A percentile compares a stretch with the other conserved stretches of the same genome.
Conservation (phyloP, 2,329 filamentous ascomycete species). For the Colletotrichum navitas region DNA sequence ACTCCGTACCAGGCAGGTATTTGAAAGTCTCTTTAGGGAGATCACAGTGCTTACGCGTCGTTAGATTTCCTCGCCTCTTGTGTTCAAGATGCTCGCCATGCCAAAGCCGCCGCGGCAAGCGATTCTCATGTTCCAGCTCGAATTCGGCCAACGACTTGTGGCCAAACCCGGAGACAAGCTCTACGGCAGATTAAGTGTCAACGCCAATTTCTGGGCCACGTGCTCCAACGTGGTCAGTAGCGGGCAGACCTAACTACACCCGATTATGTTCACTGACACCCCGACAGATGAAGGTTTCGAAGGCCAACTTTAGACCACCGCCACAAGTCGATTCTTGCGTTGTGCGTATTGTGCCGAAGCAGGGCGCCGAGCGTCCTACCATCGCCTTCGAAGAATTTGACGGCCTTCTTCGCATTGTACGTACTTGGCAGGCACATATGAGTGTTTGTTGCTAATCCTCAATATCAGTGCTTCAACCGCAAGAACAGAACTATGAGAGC, state of each 20-base stretch:
- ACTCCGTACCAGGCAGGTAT: constrained; percentile 70
- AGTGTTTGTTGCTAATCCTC: neutral
- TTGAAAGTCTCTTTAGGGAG: neutral
- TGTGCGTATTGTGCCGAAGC: constrained; percentile 89
- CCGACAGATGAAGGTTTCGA: constrained; percentile 49
- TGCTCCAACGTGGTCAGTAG: constrained; percentile 41
- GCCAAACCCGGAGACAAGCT: constrained; percentile 71
- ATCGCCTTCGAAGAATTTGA: constrained; percentile 98
- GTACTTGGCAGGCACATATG: neutral
- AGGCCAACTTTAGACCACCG: constrained; percentile 88
- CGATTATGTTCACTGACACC: neutral
- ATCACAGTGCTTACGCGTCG: neutral
- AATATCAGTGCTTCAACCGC: constrained; percentile 63
- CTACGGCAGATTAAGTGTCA: constrained; percentile 57
- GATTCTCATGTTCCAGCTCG: constrained; percentile 96
- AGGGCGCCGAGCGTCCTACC: constrained; percentile 79
- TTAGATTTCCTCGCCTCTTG: constrained; percentile 89
- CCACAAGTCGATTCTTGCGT: constrained; percentile 93
- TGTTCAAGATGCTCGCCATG: constrained; percentile 89
- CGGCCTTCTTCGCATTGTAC: constrained; percentile 83
- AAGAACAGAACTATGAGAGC: constrained; percentile 93
- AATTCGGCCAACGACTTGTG: constrained; percentile 91
- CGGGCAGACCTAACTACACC: neutral
- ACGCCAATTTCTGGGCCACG: constrained; percentile 43
- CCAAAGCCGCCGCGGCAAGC: constrained; percentile 84